Evolutionary conservation across 371 early-diverging fungal genomes (phyloP), one percentile per base, ranked within the genome.

Genomic region (Nematocida minor): DNA sequence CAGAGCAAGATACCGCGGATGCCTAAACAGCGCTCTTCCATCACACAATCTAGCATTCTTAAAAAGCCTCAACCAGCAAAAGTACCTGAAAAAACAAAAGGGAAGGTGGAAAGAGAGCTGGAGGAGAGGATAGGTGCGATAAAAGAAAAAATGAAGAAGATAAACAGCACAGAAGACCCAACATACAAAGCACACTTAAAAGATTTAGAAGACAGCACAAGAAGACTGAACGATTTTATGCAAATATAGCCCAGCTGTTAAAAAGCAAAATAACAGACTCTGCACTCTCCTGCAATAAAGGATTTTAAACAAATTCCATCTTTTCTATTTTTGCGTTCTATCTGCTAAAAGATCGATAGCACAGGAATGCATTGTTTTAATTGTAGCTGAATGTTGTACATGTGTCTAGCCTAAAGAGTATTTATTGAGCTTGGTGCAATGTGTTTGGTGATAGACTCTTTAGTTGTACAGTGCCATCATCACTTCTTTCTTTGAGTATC

Each of bases 401-500:
- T n/a, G n/a, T n/a, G n/a, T n/a, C n/a, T n/a, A n/a, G n/a, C n/a
- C n/a, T n/a, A n/a, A n/a, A n/a, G n/a, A n/a, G n/a, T n/a, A n/a
- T n/a, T n/a, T n/a, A n/a, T n/a, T n/a, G n/a, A n/a, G n/a, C n/a
- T n/a, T n/a, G n/a, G n/a, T n/a, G n/a, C n/a, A n/a, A n/a, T n/a
- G n/a, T n/a, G n/a, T n/a, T n/a, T n/a, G n/a, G n/a, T n/a, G n/a
- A n/a, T n/a, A n/a, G n/a, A n/a, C n/a, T n/a, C n/a, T n/a, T n/a
- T n/a, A n/a, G n/a, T n/a, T 38, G 64, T 84, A 84, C 16, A 79
- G 60, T 3, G 81, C 83, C 82, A 84, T 81, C 68, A 83, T 80
- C 42, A 49, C 64, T 44, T 85, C 92, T 85, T 93, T 92, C 60
- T 88, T 86, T n/a, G 79, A 82, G 60, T 94, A 87, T 0, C 91